Base-by-base conservation (phyloP, 2,329 filamentous ascomycete genomes). In the Exophiala lecanii-corni region DNA sequence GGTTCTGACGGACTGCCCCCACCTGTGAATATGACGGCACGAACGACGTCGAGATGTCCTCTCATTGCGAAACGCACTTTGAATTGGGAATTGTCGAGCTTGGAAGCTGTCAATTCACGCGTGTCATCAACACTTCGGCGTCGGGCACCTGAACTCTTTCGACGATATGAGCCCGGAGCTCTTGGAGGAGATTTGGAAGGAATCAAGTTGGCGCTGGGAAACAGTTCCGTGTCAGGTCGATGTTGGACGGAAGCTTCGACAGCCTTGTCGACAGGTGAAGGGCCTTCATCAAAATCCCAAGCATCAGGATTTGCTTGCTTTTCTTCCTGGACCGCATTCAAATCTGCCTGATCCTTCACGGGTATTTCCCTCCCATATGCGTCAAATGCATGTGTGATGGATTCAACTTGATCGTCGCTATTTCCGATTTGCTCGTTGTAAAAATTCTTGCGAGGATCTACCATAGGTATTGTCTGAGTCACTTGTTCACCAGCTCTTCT, bases 1-100 rank as follows among this genome's bases (percentile, higher is more conserved):
- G 92, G 92, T 61, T 98, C 92, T 3, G 87, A 88, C 3, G 89
- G 89, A 59, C 89, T 96, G 49, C 92, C 92, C 31, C 92, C 92
- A 17, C 92, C 92, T 1, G 89, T 97, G 67, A 98, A 98, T 51
- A 96, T 94, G 45, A 97, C 87, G 1, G 88, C 88, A 30, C 92
- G 83, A 4, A 98, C 88, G 2, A 94, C 89, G 61, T 97, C 89
- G 2, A 98, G 75, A 63, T 98, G 92, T 2, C 92, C 92, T 39
- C 91, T 78, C 3, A 98, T 74, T 3, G 89, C 91, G 60, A 95
- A 97, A 38, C 89, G 81, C 45, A 97, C 83, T 65, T 94, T 96
- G 70, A 98, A 97, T 54, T 78, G 88, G 12, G 81, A 77, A 18
- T 73, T 78, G 48, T 96, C 89, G 1, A 73, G 65, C 59, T 82